A percentile compares a stretch with the other conserved stretches of the same genome.
These are phyloP conservation scores for Quillaja saponaria DNA, from an alignment of 306 rosid species.

Conservation along the genomic window DNA sequence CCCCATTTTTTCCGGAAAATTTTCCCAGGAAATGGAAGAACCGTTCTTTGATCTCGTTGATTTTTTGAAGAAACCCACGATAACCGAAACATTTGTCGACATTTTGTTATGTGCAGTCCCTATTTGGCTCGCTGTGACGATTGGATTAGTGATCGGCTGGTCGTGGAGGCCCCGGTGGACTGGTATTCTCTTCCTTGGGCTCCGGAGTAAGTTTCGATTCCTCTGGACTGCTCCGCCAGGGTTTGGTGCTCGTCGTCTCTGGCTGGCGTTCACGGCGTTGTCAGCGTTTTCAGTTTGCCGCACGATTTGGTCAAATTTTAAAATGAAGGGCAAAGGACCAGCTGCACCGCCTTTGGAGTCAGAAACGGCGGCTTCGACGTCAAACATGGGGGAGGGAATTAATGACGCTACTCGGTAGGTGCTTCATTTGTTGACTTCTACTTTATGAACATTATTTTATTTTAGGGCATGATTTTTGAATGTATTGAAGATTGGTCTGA, in stretches of 20 bases:
- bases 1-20: constrained; percentile 13
- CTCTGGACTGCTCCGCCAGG: constrained; percentile 97
- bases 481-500: neutral
- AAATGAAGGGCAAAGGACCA: constrained; percentile 41
- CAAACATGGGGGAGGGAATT: constrained; percentile 5
- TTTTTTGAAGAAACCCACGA: constrained; percentile 72
- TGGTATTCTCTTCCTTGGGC: constrained; percentile 79
- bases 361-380: neutral
- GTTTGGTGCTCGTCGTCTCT: constrained; percentile 88
- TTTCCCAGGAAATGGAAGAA: constrained; percentile 56
- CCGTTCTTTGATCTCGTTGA: constrained; percentile 68
- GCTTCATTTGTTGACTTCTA: neutral
- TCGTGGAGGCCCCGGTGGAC: constrained; percentile 99
- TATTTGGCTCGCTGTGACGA: constrained; percentile 98
- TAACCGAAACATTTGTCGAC: constrained; percentile 92
- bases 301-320: constrained; percentile 68
- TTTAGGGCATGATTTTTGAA: neutral
- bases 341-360: neutral
- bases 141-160: constrained; percentile 90
- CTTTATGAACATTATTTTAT: neutral
- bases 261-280: constrained; percentile 91
- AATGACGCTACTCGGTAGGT: constrained; percentile 36
- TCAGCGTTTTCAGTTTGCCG: constrained; percentile 88
- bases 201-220: constrained; percentile 80
- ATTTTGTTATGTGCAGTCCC: constrained; percentile 91